Base-by-base conservation (phyloP, 2,329 filamentous ascomycete species). In the Sclerotinia spermophila region DNA sequence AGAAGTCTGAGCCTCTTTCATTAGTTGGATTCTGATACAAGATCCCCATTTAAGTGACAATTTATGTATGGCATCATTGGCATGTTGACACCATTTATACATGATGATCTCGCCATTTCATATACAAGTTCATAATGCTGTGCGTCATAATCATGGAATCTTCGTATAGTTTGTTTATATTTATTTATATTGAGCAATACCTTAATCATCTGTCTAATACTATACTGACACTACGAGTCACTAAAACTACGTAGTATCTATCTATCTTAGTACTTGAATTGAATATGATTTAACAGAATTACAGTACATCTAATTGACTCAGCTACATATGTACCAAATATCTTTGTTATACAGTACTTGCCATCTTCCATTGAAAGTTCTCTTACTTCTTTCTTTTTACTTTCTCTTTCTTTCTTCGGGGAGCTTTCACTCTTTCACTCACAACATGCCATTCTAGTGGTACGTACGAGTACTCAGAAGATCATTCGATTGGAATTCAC, bases 401-500 rank as follows among this genome's bases (percentile, higher is more conserved):
- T 51, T 35, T 17, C 58, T 48, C 42, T 42, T 27, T n/a, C 60
- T 40, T 19, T 33, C 40, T n/a, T 7, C 17, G 27, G 30, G 35
- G 42, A 62, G 42, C 21, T 35, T 33, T 59, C 56, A n/a, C 45
- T 40, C 45, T 42, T 40, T 40, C 58, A 60, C 62, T 65, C 62
- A 8, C 4, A 53, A 51, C 44, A 64, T n/a, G 45, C 40, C 45
- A 53, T 65, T 53, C 30, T 5, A 30, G 33, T 53, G 61, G 44
- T 53, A 13, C 61, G 30, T 48, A 27, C 33, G 8, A 17, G 27
- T 53, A 45, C 8, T 15, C 35, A 6, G 51, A 38, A 21, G 24
- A 65, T 65, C 62, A 40, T 65, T 53, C 62, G 62, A 65, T 65
- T n/a, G 59, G 59, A 33, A 45, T 62, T 33, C 40, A 62, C 59